Conservation (phyloP, 441 rosid species). For the Kokia cookei region DNA sequence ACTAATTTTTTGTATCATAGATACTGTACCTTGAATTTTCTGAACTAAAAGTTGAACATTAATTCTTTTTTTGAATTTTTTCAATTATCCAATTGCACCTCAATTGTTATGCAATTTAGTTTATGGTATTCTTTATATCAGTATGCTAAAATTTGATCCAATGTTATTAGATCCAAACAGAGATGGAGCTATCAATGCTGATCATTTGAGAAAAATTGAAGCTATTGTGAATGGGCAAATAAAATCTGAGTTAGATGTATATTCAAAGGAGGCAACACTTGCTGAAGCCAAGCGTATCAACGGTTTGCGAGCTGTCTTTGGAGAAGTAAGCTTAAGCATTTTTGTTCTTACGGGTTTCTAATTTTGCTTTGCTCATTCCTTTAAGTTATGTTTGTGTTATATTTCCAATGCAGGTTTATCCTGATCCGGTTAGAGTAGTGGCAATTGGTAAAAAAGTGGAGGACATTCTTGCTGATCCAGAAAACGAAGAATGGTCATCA, state of each 20-base stretch:
- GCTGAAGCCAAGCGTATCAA: conserved; percentile 77
- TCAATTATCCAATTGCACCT: neutral
- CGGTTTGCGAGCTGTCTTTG: conserved; percentile 92
- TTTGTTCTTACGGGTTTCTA: conserved; percentile 1
- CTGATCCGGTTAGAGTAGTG: conserved; percentile 97
- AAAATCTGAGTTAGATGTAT: conserved; percentile 79
- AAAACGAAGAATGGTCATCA: conserved; percentile 66
- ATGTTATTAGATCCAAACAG: conserved; percentile 6
- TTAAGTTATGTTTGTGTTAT: conserved; percentile 4
- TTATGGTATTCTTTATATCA: neutral
- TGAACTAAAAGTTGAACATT: neutral
- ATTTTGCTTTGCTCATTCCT: neutral
- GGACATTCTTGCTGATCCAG: conserved; percentile 81
- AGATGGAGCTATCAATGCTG: conserved; percentile 89
- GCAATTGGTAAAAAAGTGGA: conserved; percentile 77
- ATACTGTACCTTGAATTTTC: neutral
- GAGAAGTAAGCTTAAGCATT: conserved; percentile 61
- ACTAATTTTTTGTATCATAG: neutral
- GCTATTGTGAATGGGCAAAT: conserved; percentile 88
- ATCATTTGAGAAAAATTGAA: conserved; percentile 69
- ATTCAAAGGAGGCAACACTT: conserved; percentile 66
- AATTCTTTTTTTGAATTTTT: neutral
- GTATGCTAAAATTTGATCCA: conserved; percentile 15
- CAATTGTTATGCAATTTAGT: neutral
- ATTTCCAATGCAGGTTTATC: conserved; percentile 62